A percentile compares a stretch with the other conserved stretches of the same genome.
phyloP scores from a whole-genome alignment of 1,139 yeast genomes.

The Suhomyces ambrosiae region DNA sequence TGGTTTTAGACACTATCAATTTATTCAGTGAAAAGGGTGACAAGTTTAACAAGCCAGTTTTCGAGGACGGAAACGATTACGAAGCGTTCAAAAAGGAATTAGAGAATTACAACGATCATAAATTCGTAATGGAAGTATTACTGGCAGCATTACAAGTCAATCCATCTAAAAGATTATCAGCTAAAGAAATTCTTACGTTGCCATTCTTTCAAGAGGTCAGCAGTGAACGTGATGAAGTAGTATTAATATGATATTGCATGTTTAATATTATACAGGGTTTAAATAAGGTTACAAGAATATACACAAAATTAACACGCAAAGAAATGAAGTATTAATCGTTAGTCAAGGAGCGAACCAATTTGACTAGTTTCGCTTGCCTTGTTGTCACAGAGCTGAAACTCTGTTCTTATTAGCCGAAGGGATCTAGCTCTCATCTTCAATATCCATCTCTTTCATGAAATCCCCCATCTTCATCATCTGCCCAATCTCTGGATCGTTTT shows the following conservation, averaged over 20 bases:
- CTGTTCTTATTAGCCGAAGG: not conserved
- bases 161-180: slow-evolving; percentile 55
- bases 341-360: too few species aligned
- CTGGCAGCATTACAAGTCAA: slow-evolving; percentile 58
- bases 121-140: slow-evolving; percentile 54
- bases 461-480: slow-evolving; percentile 24
- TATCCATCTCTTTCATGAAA: slow-evolving; percentile 20
- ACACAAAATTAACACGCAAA: slow-evolving; percentile 8
- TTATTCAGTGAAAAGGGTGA: slow-evolving; percentile 32
- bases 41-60: slow-evolving; percentile 28
- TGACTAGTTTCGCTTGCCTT: too few species aligned
- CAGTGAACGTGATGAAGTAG: slow-evolving; percentile 40
- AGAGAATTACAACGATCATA: slow-evolving; percentile 42
- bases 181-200: slow-evolving; percentile 55
- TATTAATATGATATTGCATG: slow-evolving; percentile 26
- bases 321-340: slow-evolving; percentile 7
- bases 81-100: slow-evolving; percentile 21
- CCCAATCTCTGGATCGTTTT: slow-evolving; percentile 26
- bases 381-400: too few species aligned
- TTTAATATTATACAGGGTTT: slow-evolving; percentile 13
- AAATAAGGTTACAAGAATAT: slow-evolving; percentile 13
- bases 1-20: slow-evolving; percentile 39
- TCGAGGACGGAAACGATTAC: slow-evolving; percentile 13
- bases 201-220: slow-evolving; percentile 53
- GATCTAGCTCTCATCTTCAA: not conserved